Conservation (phyloP, 2,329 filamentous ascomycete species). For the Helminthosporium solani region DNA sequence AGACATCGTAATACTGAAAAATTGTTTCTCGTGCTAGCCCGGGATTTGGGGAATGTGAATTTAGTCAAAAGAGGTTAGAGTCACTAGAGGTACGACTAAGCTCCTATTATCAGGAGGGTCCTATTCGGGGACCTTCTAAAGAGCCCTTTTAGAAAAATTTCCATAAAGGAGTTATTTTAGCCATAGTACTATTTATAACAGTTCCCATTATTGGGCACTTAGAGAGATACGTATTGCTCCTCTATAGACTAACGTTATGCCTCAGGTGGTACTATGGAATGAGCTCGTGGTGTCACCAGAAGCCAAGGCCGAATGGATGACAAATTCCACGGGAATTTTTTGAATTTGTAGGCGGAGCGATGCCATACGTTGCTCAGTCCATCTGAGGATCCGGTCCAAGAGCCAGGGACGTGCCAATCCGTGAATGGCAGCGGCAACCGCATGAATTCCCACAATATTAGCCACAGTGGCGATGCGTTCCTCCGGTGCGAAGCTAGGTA, state of each 20-base stretch:
- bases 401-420: slow-evolving; percentile 7
- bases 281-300: neutral
- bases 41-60: too few species aligned
- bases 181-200: too few species aligned
- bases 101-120: too few species aligned
- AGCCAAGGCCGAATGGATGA: slow-evolving; percentile 1
- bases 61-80: too few species aligned
- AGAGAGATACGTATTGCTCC: too few species aligned
- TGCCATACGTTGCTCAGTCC: slow-evolving; percentile 1
- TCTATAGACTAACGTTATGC: too few species aligned
- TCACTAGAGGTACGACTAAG: too few species aligned
- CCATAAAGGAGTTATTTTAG: too few species aligned
- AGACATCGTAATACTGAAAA: neutral
- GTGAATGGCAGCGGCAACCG: slow-evolving; percentile 6
- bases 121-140: too few species aligned
- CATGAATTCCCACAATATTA: slow-evolving; percentile 10
- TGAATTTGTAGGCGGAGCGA: slow-evolving; percentile 1
- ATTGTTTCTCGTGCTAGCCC: too few species aligned
- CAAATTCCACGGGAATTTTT: slow-evolving; percentile 1
- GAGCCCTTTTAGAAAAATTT: too few species aligned
- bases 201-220: too few species aligned
- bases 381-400: slow-evolving; percentile 4
- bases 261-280: neutral
- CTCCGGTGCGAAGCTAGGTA: slow-evolving; percentile 5
- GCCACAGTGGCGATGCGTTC: slow-evolving; percentile 8